Percentiles rank a stretch among this genome's conserved stretches.
phyloP scores from a whole-genome alignment of 352 stramenopile genomes.

The Phytophthora nicotianae region DNA sequence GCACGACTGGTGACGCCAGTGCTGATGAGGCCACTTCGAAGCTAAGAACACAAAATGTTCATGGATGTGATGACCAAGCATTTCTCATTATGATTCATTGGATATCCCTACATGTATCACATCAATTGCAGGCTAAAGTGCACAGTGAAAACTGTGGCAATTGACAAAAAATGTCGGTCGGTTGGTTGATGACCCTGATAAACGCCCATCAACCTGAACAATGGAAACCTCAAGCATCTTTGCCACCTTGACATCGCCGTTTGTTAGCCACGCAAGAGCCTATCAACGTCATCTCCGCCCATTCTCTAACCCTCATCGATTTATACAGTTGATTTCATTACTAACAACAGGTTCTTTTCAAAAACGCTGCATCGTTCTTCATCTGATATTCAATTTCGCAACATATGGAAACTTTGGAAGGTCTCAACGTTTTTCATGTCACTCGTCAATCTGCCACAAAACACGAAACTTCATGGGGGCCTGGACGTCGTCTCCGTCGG shows the following conservation, averaged over 20 bases:
- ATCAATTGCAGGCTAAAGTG: too few species aligned
- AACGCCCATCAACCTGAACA: too few species aligned
- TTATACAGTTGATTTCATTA: neutral
- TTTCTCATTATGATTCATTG: too few species aligned
- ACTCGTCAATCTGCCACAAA: slow-evolving; percentile 20
- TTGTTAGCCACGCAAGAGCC: neutral
- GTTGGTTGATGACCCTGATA: too few species aligned
- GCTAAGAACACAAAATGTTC: too few species aligned
- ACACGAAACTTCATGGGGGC: neutral
- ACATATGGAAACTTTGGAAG: slow-evolving; percentile 17
- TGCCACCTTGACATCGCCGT: neutral
- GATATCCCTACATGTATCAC: too few species aligned
- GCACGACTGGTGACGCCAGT: slow-evolving; percentile 1
- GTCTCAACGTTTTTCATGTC: slow-evolving; percentile 14
- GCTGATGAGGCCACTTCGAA: neutral
- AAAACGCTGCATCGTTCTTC: neutral
- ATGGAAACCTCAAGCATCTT: too few species aligned
- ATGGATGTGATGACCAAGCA: too few species aligned
- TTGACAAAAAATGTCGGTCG: too few species aligned
- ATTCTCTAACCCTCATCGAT: slow-evolving; percentile 1
- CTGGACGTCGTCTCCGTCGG: slow-evolving; percentile 16
- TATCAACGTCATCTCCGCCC: neutral
- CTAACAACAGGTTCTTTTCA: neutral
- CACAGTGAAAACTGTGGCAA: too few species aligned
- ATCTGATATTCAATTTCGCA: neutral